Evolutionary conservation across 371 early-diverging fungal genomes (phyloP).

Genomic region (Rhizopus sp.): DNA sequence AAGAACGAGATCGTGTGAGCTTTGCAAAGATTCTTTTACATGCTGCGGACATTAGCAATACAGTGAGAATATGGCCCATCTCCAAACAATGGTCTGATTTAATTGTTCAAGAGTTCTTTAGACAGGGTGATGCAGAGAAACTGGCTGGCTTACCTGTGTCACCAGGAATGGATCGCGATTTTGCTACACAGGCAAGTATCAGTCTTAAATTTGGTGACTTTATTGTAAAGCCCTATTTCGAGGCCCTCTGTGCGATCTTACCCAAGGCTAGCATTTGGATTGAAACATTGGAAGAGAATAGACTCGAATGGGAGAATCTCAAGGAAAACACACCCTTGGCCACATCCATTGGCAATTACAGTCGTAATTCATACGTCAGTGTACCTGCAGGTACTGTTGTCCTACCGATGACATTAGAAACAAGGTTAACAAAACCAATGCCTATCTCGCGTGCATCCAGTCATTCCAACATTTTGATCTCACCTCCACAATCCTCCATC

Average conservation of each 20-base stretch:
- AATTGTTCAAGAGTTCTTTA: slow-evolving; percentile 83
- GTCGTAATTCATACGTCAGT: slow-evolving; percentile 31
- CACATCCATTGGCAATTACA: slow-evolving; percentile 19
- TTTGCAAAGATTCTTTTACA: slow-evolving; percentile 61
- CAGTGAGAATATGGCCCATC: slow-evolving; percentile 80
- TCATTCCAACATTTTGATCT: slow-evolving; percentile 7
- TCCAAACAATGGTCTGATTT: slow-evolving; percentile 90
- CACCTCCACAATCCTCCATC: background rate
- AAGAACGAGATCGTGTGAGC: background rate
- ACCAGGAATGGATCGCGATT: slow-evolving; percentile 84
- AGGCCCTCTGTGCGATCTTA: slow-evolving; percentile 67
- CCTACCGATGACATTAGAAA: slow-evolving; percentile 22
- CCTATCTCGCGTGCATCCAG: slow-evolving; percentile 18
- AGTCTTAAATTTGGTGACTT: slow-evolving; percentile 81
- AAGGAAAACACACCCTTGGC: slow-evolving; percentile 25
- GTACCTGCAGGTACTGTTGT: slow-evolving; percentile 51
- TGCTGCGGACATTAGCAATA: slow-evolving; percentile 89
- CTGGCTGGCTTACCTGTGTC: slow-evolving; percentile 70
- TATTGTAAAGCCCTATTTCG: slow-evolving; percentile 81
- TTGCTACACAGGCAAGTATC: slow-evolving; percentile 72
- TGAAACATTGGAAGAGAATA: slow-evolving; percentile 38
- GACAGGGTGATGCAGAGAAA: slow-evolving; percentile 87
- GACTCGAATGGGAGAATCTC: slow-evolving; percentile 45
- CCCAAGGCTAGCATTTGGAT: slow-evolving; percentile 52
- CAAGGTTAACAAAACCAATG: slow-evolving; percentile 4